Base-by-base conservation (phyloP, 2,329 filamentous ascomycete genomes). In the Chaetomium globosum region DNA sequence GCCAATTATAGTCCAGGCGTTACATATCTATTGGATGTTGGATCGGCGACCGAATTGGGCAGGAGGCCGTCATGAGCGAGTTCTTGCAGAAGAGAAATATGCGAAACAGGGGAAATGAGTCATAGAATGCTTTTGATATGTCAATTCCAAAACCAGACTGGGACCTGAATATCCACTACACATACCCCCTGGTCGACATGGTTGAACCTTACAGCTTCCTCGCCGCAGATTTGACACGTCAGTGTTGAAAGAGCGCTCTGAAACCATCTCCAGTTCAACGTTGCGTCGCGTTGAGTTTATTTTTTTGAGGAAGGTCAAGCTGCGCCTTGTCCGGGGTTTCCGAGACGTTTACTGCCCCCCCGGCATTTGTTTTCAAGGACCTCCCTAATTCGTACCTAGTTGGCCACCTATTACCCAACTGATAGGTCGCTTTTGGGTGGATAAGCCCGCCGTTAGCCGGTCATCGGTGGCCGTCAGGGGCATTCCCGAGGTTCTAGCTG, bases 391-490 rank as follows among this genome's bases (percentile, higher is more conserved):
- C 39, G 39, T 39, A 43, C 16, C 16, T 43, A 7, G 39, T 26
- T 51, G 26, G 8, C 5, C 16, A 3, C 21, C 49, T 48, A 58
- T 58, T 46, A 59, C 28, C 36, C 16, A 59, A 59, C 5, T 21
- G 30, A 31, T 21, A 51, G n/a, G 46, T 36, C 12, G 23, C 46
- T 52, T 36, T 13, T 33, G 8, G 19, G 61, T 58, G 61, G 61
- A 58, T 53, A 43, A 10, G 26, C 43, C 61, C 54, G 61, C 30
- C 54, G 54, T 52, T 59, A 59, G 57, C 63, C 57, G 63, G 56
- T 56, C 43, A 56, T 60, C 62, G 56, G 56, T 46, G 48, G 49
- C 33, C 16, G 48, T 26, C 10, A 16, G 43, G 43, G 9, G 43
- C 10, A 16, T 46, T 31, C 54, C 58, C 52, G 48, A 48, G 31